phyloP scores from a whole-genome alignment of 371 early-diverging fungal species.

The Saksenaea oblongispora region DNA sequence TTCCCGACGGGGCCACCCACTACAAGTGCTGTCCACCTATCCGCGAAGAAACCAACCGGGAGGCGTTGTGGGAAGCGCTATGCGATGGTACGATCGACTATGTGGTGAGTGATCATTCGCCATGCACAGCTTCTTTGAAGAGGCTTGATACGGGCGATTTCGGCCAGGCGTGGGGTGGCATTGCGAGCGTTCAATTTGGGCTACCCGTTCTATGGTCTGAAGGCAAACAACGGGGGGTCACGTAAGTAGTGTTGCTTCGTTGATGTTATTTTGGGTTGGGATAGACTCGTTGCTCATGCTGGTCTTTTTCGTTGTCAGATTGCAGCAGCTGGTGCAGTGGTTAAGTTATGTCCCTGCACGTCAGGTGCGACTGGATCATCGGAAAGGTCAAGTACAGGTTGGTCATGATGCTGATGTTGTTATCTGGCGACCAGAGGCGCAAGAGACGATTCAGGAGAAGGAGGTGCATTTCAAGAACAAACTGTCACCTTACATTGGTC shows the following conservation, averaged over 20 bases:
- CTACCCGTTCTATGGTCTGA: constrained; percentile 82
- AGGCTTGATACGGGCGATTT: constrained; percentile 71
- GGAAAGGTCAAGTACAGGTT: constrained; percentile 69
- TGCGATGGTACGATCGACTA: constrained; percentile 81
- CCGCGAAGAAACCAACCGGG: constrained; percentile 72
- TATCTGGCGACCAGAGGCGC: constrained; percentile 74
- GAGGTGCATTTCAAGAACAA: constrained; percentile 82
- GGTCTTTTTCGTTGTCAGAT: constrained; percentile 18
- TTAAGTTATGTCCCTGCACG: constrained; percentile 67
- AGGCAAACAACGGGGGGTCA: constrained; percentile 67
- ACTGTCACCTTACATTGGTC: constrained; percentile 75
- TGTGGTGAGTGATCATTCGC: constrained; percentile 85
- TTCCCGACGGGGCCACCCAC: constrained; percentile 75
- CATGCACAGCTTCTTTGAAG: constrained; percentile 80
- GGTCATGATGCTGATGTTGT: constrained; percentile 80
- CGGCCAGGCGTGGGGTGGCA: constrained; percentile 83
- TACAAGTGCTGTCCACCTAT: constrained; percentile 91
- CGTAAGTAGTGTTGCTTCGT: no score
- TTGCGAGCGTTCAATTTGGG: constrained; percentile 83
- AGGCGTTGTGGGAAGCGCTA: constrained; percentile 73
- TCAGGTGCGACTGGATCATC: constrained; percentile 58
- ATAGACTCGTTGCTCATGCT: no score
- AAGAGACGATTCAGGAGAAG: constrained; percentile 51
- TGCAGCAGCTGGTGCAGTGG: constrained; percentile 68
- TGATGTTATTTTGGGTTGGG: no score